Conservation (phyloP, 1,284 basidiomycete species). For the Ceratorhiza oryzae-sativae region DNA sequence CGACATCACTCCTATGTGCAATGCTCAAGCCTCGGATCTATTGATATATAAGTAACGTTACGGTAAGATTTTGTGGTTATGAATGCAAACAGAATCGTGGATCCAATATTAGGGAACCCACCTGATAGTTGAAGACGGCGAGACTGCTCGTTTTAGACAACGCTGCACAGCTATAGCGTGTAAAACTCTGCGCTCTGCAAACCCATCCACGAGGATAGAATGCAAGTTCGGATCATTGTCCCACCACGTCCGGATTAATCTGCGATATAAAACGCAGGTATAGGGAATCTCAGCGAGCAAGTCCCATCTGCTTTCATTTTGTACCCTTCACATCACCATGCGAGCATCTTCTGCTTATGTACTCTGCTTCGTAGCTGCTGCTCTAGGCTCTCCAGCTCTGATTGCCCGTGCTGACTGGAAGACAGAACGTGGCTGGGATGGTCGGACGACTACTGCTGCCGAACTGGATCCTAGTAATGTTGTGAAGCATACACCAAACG, state of each 20-base stretch:
- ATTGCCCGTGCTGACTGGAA: constrained; percentile 27
- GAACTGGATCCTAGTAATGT: constrained; percentile 38
- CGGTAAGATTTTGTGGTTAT: no score
- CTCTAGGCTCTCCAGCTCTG: constrained; percentile 7
- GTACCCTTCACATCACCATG: neutral
- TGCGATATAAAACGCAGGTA: neutral
- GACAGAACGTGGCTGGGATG: constrained; percentile 16
- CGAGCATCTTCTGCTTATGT: constrained; percentile 3
- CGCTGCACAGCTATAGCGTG: constrained; percentile 20
- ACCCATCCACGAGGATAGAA: neutral
- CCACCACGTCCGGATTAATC: no score
- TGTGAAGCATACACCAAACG: constrained; percentile 6
- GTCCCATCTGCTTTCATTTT: neutral
- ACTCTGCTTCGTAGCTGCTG: neutral
- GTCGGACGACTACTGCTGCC: constrained; percentile 17
- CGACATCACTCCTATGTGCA: no score
- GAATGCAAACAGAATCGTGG: constrained; percentile 10
- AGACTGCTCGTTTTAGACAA: neutral
- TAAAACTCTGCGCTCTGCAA: no score
- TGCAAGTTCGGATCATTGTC: neutral
- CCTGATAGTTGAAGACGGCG: neutral
- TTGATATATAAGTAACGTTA: no score
- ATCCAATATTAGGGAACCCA: neutral
- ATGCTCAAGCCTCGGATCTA: no score
- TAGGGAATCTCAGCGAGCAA: neutral